Evolutionary conservation across 1,284 basidiomycete species (phyloP).

Genomic region (Malassezia yamatoensis): DNA sequence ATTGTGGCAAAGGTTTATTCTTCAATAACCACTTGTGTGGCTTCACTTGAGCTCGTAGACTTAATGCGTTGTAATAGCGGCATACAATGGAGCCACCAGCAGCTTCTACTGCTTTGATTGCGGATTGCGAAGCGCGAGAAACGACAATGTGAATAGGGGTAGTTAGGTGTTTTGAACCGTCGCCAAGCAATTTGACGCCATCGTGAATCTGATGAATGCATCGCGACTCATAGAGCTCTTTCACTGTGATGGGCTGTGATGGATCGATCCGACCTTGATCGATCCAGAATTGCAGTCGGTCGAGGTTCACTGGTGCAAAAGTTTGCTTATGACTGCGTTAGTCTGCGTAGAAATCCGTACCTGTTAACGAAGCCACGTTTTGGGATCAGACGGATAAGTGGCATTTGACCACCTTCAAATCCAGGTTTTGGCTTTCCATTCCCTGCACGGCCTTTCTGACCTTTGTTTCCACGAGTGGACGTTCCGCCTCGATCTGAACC

Average conservation of each 20-base stretch:
- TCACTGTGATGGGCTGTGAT: slow-evolving; percentile 74
- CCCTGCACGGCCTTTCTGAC: slow-evolving; percentile 83
- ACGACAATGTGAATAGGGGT: slow-evolving; percentile 70
- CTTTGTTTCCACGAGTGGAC: slow-evolving; percentile 85
- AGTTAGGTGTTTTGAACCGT: slow-evolving; percentile 62
- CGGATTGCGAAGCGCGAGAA: slow-evolving; percentile 73
- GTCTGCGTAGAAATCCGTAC: slow-evolving; percentile 50
- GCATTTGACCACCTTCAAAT: slow-evolving; percentile 94
- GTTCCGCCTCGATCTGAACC: slow-evolving; percentile 83
- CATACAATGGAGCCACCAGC: slow-evolving; percentile 75
- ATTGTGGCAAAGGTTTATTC: slow-evolving; percentile 28
- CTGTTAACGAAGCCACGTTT: slow-evolving; percentile 83
- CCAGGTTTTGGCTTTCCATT: slow-evolving; percentile 67
- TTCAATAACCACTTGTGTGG: slow-evolving; percentile 44
- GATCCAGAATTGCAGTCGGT: slow-evolving; percentile 82
- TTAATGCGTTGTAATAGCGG: slow-evolving; percentile 80
- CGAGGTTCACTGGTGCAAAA: slow-evolving; percentile 75
- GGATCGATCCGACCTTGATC: slow-evolving; percentile 69
- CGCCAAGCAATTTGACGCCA: slow-evolving; percentile 81
- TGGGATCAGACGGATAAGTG: slow-evolving; percentile 79
- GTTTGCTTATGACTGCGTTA: slow-evolving; percentile 49
- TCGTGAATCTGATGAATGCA: slow-evolving; percentile 78
- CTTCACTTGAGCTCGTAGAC: slow-evolving; percentile 69
- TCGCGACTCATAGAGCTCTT: slow-evolving; percentile 70
- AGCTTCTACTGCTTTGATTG: slow-evolving; percentile 71